Evolutionary conservation across 1,139 yeast genomes (phyloP).

Genomic region (Insectozyma bohioensis): DNA sequence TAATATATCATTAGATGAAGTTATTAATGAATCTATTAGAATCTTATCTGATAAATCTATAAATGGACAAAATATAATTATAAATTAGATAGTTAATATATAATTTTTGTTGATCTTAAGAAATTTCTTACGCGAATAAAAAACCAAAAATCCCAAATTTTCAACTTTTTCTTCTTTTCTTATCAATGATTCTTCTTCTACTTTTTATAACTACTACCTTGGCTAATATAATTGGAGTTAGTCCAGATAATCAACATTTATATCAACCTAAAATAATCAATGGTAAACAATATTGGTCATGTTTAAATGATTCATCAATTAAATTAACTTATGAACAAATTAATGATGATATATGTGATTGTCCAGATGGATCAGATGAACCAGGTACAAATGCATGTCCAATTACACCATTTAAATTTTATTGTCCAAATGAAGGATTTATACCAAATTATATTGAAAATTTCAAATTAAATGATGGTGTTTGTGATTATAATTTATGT

Average conservation of each 20-base stretch:
- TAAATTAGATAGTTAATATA: constrained; percentile 6
- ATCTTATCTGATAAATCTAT: constrained; percentile 30
- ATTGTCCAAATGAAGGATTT: constrained; percentile 78
- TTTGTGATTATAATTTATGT: constrained; percentile 85
- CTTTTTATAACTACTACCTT: constrained; percentile 1
- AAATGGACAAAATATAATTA: constrained; percentile 39
- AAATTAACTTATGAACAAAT: constrained; percentile 59
- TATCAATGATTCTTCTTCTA: neutral
- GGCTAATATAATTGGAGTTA: constrained; percentile 26
- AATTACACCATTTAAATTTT: constrained; percentile 49
- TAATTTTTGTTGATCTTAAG: too few species aligned
- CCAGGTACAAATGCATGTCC: constrained; percentile 92
- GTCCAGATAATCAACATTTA: constrained; percentile 40
- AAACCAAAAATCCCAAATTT: too few species aligned
- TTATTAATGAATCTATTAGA: constrained; percentile 27
- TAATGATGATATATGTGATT: constrained; percentile 90
- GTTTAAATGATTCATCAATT: constrained; percentile 66
- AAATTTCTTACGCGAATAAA: constrained; percentile 3
- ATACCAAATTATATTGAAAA: constrained; percentile 55
- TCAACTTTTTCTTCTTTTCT: neutral
- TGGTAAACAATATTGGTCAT: constrained; percentile 54
- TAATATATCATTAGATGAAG: constrained; percentile 21
- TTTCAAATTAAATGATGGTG: constrained; percentile 79
- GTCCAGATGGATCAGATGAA: constrained; percentile 98
- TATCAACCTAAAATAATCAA: constrained; percentile 54